Base-by-base conservation (phyloP, 805 yeast species). In the Ogataea pini region DNA sequence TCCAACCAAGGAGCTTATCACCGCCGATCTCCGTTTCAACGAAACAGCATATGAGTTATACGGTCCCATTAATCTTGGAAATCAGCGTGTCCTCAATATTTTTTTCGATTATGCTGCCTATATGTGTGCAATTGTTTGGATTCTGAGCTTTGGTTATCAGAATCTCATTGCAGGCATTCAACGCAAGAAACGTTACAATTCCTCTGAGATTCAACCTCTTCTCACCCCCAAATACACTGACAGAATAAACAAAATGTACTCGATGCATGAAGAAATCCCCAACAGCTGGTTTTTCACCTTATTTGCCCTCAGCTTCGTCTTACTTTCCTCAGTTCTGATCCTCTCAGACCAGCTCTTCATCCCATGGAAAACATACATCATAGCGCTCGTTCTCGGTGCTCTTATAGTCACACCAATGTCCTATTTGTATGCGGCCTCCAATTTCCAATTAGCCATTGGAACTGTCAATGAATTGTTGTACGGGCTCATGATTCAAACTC, bases 91-190 rank as follows among this genome's bases (percentile, higher is more conserved):
- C 1, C 73, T 79, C 75, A 73, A 73, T 55, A 75, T 75, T 56
- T 76, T 77, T 46, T 77, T 77, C 52, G 82, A 77, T 53, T 77
- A 75, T 51, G 81, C 80, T 1, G 78, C 80, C 0, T 77, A 77
- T 52, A 58, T 72, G 1, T 72, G 78, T 53, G 80, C 81, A 1
- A 54, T 76, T 4, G 62, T 68, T 1, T 77, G 80, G 80, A 72
- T 77, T 3, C 18, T 46, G 4, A 38, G 56, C 20, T 65, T 65
- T 51, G 69, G 67, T 5, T 54, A 41, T 25, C 42, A 50, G 5
- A 65, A 63, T 34, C 27, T 64, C 25, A 50, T 48, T 29, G 40
- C 48, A 28, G 50, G 53, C 29, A 48, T 46, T 25, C 22, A 7
- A 27, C 12, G 50, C 2, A 55, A 45, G 18, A 32, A 39, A 13